Conservation (phyloP, 2,329 filamentous ascomycete genomes). For the Arthrobotrys musiformis region DNA sequence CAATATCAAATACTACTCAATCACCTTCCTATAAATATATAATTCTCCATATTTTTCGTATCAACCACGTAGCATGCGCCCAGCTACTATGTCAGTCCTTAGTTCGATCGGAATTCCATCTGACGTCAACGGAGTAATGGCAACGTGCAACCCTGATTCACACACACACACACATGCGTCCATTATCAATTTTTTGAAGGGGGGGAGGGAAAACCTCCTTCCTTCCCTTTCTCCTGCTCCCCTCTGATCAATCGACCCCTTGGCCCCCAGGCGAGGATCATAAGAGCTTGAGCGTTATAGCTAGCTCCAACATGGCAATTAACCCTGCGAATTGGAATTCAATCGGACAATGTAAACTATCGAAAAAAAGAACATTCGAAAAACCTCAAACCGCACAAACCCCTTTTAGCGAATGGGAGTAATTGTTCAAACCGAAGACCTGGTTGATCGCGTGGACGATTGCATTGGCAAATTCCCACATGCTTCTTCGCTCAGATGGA, state of each 20-base stretch:
- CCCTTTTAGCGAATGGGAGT: slow-evolving; percentile 6
- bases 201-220: too few species aligned
- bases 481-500: slow-evolving; percentile 17
- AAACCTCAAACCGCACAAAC: slow-evolving; percentile 21
- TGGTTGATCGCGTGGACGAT: slow-evolving; percentile 7
- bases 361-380: too few species aligned
- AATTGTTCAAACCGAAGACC: background rate
- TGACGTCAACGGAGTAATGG: slow-evolving; percentile 45
- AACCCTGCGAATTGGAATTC: slow-evolving; percentile 13
- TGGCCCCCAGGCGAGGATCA: slow-evolving; percentile 16
- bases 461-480: slow-evolving; percentile 9
- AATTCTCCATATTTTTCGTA: slow-evolving; percentile 13
- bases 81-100: too few species aligned
- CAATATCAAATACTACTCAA: slow-evolving; percentile 15
- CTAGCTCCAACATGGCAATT: slow-evolving; percentile 23
- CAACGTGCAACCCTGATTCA: slow-evolving; percentile 52
- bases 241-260: slow-evolving; percentile 8
- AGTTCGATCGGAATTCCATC: slow-evolving; percentile 19
- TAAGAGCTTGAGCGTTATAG: slow-evolving; percentile 11
- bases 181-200: too few species aligned
- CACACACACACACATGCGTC: too few species aligned
- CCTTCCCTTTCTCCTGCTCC: too few species aligned
- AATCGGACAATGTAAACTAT: slow-evolving; percentile 25
- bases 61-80: background rate
- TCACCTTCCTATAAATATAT: slow-evolving; percentile 12